These are phyloP conservation scores for Lyophyllum shimeji DNA, from an alignment of 768 basidiomycete genomes.

Conservation along the genomic window DNA sequence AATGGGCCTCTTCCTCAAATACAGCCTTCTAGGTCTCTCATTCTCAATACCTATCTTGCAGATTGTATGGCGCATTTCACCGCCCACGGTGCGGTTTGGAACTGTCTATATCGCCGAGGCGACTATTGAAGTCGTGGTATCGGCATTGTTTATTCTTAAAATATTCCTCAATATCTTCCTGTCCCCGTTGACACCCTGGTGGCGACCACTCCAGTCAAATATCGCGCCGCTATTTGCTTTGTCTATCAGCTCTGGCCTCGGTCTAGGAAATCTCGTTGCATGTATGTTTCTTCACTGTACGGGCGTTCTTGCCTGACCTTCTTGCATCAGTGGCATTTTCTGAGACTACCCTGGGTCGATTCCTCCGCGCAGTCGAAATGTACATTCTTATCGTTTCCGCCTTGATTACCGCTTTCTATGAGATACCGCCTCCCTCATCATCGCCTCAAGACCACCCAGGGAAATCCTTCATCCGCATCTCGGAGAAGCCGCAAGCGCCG, in stretches of 20 bases:
- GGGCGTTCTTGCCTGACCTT: constrained; percentile 2
- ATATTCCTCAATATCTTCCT: constrained; percentile 56
- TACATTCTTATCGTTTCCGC: constrained; percentile 62
- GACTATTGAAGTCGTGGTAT: constrained; percentile 56
- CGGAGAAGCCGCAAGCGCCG: constrained; percentile 7
- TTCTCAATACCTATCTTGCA: constrained; percentile 56
- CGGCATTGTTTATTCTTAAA: constrained; percentile 61
- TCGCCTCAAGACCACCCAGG: background rate
- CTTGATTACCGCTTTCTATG: constrained; percentile 46
- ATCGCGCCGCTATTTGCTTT: constrained; percentile 51
- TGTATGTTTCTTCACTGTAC: constrained; percentile 45
- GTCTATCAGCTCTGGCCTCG: constrained; percentile 49
- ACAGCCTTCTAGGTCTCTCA: constrained; percentile 43
- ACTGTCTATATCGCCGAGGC: constrained; percentile 58
- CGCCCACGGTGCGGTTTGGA: constrained; percentile 34
- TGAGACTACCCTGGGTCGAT: constrained; percentile 67
- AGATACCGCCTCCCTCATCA: constrained; percentile 11
- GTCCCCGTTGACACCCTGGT: constrained; percentile 37
- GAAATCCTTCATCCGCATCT: constrained; percentile 6
- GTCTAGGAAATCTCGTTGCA: constrained; percentile 51
- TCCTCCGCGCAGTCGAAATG: constrained; percentile 60
- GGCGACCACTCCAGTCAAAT: constrained; percentile 46
- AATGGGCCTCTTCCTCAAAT: constrained; percentile 52
- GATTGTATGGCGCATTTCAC: constrained; percentile 58
- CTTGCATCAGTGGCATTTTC: constrained; percentile 58